These are phyloP conservation scores for Teunomyces barrocoloradensis DNA, from an alignment of 805 yeast species.

Conservation along the genomic window DNA sequence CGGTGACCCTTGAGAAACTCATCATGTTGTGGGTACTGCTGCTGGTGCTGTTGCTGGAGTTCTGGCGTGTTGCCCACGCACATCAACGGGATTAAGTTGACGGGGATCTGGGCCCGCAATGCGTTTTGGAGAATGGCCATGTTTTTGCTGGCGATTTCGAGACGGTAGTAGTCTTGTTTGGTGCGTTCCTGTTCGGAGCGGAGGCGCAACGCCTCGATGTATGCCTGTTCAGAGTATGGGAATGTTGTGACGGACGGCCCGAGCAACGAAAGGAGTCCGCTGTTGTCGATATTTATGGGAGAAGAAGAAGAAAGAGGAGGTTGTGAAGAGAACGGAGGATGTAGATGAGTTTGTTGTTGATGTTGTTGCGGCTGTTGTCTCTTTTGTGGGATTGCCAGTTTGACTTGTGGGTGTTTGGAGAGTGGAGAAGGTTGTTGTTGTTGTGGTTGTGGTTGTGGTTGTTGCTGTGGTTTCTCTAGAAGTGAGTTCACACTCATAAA, in stretches of 20 bases:
- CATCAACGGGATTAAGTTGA: conserved; percentile 57
- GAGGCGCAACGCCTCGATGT: conserved; percentile 56
- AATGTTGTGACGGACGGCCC: conserved; percentile 54
- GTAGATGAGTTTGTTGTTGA: no score
- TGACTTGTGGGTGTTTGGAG: no score
- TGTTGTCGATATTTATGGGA: conserved; percentile 7
- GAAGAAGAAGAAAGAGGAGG: no score
- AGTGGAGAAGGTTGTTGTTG: neutral
- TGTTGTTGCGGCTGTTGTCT: neutral
- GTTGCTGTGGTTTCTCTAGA: conserved; percentile 3
- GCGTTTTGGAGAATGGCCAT: conserved; percentile 65
- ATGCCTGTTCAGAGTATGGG: conserved; percentile 57
- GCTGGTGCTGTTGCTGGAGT: neutral
- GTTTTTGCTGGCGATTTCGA: conserved; percentile 60
- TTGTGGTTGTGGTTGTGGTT: neutral
- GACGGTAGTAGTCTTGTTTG: conserved; percentile 70
- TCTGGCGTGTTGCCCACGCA: conserved; percentile 32
- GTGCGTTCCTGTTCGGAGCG: conserved; percentile 76
- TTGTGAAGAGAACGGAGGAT: no score
- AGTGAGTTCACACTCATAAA: neutral
- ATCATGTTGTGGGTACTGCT: neutral
- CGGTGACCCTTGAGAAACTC: conserved; percentile 7
- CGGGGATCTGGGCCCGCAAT: conserved; percentile 59
- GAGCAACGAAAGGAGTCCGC: conserved; percentile 36
- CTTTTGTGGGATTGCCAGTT: neutral